Percentiles rank a stretch among this genome's conserved stretches.
phyloP scores from a whole-genome alignment of 345 rosid species.

The Conringia planisiliqua region DNA sequence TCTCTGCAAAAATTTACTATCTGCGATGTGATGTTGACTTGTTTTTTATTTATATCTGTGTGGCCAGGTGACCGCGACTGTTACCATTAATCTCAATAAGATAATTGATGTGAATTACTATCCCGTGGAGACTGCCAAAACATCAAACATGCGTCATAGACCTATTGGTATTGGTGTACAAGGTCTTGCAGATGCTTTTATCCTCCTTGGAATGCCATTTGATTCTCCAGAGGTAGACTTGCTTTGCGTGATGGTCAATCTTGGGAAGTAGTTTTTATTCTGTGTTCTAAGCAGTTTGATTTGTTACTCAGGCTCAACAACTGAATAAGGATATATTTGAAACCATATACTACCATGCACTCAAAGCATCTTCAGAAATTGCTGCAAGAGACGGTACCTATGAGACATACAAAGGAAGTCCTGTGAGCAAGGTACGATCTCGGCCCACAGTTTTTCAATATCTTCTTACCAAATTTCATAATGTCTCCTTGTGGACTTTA shows the following conservation, averaged over 20 bases:
- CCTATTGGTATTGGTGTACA: constrained; percentile 96
- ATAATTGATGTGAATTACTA: constrained; percentile 90
- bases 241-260: neutral
- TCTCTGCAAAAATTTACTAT: too few species aligned
- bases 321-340: constrained; percentile 89
- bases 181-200: constrained; percentile 93
- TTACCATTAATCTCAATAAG: constrained; percentile 73
- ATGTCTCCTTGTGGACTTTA: neutral
- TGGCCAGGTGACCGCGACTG: constrained; percentile 57
- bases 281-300: constrained; percentile 16
- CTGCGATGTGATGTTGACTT: neutral
- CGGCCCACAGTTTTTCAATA: neutral
- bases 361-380: constrained; percentile 67
- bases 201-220: constrained; percentile 87
- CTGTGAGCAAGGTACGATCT: constrained; percentile 81
- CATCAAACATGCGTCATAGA: constrained; percentile 76
- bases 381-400: constrained; percentile 75
- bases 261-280: neutral
- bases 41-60: neutral
- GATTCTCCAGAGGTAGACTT: constrained; percentile 76
- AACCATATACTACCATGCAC: constrained; percentile 82
- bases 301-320: constrained; percentile 64
- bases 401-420: constrained; percentile 77
- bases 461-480: neutral
- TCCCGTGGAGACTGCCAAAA: constrained; percentile 86